Evolutionary conservation across 2,329 filamentous ascomycete species (phyloP), one percentile per base, ranked within the genome.

Genomic region (Trematosphaeria pertusa): DNA sequence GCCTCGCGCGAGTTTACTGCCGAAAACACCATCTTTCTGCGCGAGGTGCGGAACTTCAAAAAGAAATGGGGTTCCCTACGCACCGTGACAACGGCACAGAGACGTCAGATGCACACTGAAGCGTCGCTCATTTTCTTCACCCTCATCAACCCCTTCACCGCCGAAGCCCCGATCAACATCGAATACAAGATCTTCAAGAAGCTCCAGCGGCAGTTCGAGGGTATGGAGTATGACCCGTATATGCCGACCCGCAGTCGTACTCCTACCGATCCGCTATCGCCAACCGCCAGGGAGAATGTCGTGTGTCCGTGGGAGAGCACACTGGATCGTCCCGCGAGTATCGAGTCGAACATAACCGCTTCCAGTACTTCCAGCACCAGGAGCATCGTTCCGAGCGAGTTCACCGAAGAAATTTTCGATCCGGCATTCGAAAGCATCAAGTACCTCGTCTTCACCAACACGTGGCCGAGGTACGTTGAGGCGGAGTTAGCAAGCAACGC

Each of bases 101-200:
- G 68, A 21, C 58, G 65, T 18, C 67, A 70, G 37, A 70, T 70
- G 66, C 69, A 68, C 51, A 69, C 56, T 31, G 68, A 72, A 43
- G 69, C 69, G 11, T 67, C 65, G 1, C 61, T 72, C 32, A 70
- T 72, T 47, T 72, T 64, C 54, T 71, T 69, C 52, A 69, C 68
- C 3, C 63, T 72, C n/a, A 39, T 72, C 41, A 69, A 71, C 41
- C 67, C 68, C 7, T 70, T 67, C 50, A 70, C 68, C 3, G 69
- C 69, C 11, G 68, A 71, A 37, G 60, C 59, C 3, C 66, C 69
- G 1, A 71, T 72, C 59, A 72, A 72, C 44, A 71, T 72, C 45
- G 68, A 71, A 28, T 72, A 71, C 61, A 72, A 71, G 49, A 58
- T 71, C 46, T 71, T 70, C 63, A 70, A 68, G 28, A 56, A 52